These are phyloP conservation scores for Colletotrichum spinosum DNA, from an alignment of 2,329 filamentous ascomycete genomes.

Conservation along the genomic window DNA sequence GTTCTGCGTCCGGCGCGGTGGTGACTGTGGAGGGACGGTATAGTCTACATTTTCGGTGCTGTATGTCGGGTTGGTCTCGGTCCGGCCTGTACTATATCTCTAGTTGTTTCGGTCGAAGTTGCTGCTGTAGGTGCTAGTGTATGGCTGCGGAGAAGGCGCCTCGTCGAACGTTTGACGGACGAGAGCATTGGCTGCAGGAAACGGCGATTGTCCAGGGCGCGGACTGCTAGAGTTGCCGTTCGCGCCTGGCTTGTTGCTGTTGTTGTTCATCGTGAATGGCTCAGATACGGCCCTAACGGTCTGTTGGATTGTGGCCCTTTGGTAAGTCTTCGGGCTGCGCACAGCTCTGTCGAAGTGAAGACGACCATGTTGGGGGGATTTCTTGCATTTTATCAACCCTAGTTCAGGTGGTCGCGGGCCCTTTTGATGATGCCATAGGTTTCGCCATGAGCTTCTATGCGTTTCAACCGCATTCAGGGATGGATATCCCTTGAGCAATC, in stretches of 20 bases:
- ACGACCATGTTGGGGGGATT: neutral
- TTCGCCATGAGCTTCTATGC: constrained; percentile 1
- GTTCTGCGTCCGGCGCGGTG: constrained; percentile 1
- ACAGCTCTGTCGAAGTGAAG: neutral
- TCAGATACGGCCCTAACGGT: neutral
- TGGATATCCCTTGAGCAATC: constrained; percentile 1
- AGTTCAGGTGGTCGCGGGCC: constrained; percentile 2
- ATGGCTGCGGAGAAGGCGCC: constrained; percentile 13
- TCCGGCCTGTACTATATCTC: constrained; percentile 29
- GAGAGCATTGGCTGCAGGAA: constrained; percentile 18
- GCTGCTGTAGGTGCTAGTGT: constrained; percentile 34
- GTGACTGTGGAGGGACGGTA: neutral
- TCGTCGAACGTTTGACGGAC: constrained; percentile 9
- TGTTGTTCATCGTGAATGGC: constrained; percentile 16
- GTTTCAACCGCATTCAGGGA: constrained; percentile 21
- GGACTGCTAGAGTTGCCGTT: constrained; percentile 32
- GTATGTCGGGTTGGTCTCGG: constrained; percentile 9
- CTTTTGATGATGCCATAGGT: constrained; percentile 16
- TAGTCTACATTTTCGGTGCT: constrained; percentile 12
- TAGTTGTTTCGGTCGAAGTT: constrained; percentile 32
- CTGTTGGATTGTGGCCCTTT: too few species aligned
- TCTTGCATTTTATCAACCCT: neutral
- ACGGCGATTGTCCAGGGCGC: constrained; percentile 34
- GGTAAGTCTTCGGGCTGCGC: neutral
- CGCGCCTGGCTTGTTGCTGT: constrained; percentile 11